Percentiles rank a stretch among this genome's conserved stretches.
phyloP scores from a whole-genome alignment of 257 asterid genomes.

The Fraxinus cuspidata region DNA sequence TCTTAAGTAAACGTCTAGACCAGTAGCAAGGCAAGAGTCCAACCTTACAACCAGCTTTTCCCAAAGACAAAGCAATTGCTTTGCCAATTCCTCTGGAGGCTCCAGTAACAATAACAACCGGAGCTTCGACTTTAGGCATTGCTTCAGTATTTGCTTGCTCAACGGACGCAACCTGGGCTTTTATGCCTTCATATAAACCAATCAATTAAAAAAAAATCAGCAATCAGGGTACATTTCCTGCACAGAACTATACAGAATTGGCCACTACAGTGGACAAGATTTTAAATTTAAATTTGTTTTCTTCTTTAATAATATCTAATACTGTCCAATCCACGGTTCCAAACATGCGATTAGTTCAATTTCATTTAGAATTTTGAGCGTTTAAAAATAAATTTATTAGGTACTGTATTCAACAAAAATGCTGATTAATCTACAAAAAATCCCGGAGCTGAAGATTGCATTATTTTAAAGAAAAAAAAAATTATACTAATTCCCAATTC shows the following conservation, averaged over 20 bases:
- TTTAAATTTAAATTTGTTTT: no score
- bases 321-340: neutral
- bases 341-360: neutral
- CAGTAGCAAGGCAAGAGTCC: constrained; percentile 1
- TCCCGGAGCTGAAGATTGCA: neutral
- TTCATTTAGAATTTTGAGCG: neutral
- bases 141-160: constrained; percentile 56
- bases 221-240: neutral
- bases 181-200: constrained; percentile 49
- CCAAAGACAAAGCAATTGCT: constrained; percentile 87
- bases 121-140: constrained; percentile 62
- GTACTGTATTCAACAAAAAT: neutral
- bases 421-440: neutral
- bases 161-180: constrained; percentile 64
- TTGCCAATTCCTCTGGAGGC: constrained; percentile 97
- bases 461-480: neutral
- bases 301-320: neutral
- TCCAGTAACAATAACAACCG: constrained; percentile 89
- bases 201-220: neutral
- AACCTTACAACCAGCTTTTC: constrained; percentile 97
- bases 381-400: no score
- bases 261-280: neutral
- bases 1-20: neutral
- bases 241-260: neutral
- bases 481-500: neutral